Base-by-base conservation (phyloP, 768 basidiomycete species). In the Calocybe cyanea region DNA sequence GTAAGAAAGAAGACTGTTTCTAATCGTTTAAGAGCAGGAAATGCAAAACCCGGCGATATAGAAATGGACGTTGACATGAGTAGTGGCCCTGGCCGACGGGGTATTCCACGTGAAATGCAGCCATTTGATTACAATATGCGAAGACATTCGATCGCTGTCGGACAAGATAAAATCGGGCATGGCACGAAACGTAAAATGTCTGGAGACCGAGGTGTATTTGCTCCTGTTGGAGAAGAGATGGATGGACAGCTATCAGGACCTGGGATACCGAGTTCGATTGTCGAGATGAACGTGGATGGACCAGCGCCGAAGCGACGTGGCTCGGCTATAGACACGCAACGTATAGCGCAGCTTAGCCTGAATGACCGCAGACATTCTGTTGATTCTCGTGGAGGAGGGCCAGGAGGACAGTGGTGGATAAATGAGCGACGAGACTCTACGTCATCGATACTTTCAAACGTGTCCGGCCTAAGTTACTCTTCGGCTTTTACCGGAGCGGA, bases 121-220 rank as follows among this genome's bases (percentile, higher is more conserved):
- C 71, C 76, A 45, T 82, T 81, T 57, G 83, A 87, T 66, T 81
- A 82, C 59, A 78, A 65, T 53, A 85, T 85, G 71, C 75, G 86
- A 38, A 70, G 85, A 18, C 85, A 86, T 57, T 86, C 85, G 20
- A 81, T 87, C 51, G 81, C 82, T 33, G 75, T 77, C 55, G 77
- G 80, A 53, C 72, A 70, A 40, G 69, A 75, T 34, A 64, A 69
- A 41, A 71, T 73, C 53, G 64, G 70, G 0, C 80, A 81, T 57
- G 87, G 87, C 42, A 82, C 79, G 47, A 92, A 92, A 63, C 78
- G 90, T 54, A 92, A 92, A 68, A 83, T 89, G 73, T 89, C 88
- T 18, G 70, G 74, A 52, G 87, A 87, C 71, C 74, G 78, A 45
- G 67, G 67, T 41, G 63, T 62, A 19, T 68, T 77, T 57, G 60